Percentiles rank a stretch among this genome's conserved stretches.
Conservation (phyloP, 805 yeast genomes). For the Yamadazyma takamatsuzukensis region DNA sequence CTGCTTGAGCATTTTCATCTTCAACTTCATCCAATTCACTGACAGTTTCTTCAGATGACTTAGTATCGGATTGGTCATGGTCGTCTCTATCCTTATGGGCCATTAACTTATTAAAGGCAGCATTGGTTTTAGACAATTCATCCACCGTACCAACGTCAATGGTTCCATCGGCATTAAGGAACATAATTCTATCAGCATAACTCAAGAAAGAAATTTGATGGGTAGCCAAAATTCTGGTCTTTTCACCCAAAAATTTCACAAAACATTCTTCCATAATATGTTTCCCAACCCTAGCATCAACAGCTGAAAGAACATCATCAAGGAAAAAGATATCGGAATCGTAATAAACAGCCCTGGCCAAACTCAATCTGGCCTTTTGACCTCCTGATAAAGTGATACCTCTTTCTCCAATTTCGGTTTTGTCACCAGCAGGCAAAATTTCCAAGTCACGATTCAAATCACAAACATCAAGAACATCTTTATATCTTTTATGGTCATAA, state of each 20-base stretch:
- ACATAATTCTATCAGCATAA: slow-evolving; percentile 21
- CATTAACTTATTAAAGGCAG: slow-evolving; percentile 24
- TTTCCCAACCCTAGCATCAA: slow-evolving; percentile 34
- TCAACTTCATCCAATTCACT: too few species aligned
- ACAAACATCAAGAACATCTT: slow-evolving; percentile 23
- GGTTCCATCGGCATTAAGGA: slow-evolving; percentile 27
- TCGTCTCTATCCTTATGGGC: slow-evolving; percentile 12
- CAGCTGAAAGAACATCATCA: slow-evolving; percentile 35
- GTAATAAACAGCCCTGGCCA: slow-evolving; percentile 33
- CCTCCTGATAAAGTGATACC: slow-evolving; percentile 37
- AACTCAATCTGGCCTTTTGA: slow-evolving; percentile 31
- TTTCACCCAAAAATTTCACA: slow-evolving; percentile 22
- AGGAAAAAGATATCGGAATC: slow-evolving; percentile 25
- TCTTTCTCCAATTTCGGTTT: slow-evolving; percentile 33
- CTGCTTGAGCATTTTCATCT: too few species aligned
- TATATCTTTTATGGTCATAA: slow-evolving; percentile 19
- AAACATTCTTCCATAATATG: slow-evolving; percentile 30
- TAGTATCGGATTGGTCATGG: background rate
- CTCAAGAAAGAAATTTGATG: slow-evolving; percentile 32
- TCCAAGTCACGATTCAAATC: slow-evolving; percentile 25
- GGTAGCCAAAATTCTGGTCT: slow-evolving; percentile 32
- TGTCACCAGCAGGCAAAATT: slow-evolving; percentile 28
- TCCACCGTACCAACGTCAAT: slow-evolving; percentile 25
- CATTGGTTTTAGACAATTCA: slow-evolving; percentile 19
- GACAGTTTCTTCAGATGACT: too few species aligned